phyloP scores from a whole-genome alignment of 768 basidiomycete genomes.

The Phylloporus rhodoxanthus region DNA sequence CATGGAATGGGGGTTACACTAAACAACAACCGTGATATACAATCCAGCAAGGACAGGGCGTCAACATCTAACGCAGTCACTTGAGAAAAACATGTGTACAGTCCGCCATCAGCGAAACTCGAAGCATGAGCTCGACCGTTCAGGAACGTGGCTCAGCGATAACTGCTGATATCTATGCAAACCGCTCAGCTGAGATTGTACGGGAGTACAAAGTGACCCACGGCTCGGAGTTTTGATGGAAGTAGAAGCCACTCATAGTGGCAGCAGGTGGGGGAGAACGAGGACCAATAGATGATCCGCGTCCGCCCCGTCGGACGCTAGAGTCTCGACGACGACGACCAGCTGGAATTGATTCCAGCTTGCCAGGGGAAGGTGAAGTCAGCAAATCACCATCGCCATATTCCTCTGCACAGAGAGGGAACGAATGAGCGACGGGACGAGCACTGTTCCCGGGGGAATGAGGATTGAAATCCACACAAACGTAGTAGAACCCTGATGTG shows the following conservation, averaged over 20 bases:
- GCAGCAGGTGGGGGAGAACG: slow-evolving; percentile 48
- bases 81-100: background rate
- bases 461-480: slow-evolving; percentile 89
- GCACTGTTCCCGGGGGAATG: slow-evolving; percentile 36
- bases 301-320: slow-evolving; percentile 39
- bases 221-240: slow-evolving; percentile 91
- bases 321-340: slow-evolving; percentile 39
- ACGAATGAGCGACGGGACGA: slow-evolving; percentile 32
- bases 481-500: slow-evolving; percentile 81
- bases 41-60: slow-evolving; percentile 6
- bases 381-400: slow-evolving; percentile 22
- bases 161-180: slow-evolving; percentile 77
- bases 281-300: slow-evolving; percentile 46
- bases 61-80: background rate
- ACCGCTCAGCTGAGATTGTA: slow-evolving; percentile 5
- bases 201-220: slow-evolving; percentile 38
- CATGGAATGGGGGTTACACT: slow-evolving; percentile 17
- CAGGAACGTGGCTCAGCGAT: slow-evolving; percentile 72
- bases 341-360: slow-evolving; percentile 36
- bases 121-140: slow-evolving; percentile 68
- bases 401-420: slow-evolving; percentile 30
- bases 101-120: slow-evolving; percentile 65
- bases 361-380: slow-evolving; percentile 30
- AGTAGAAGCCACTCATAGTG: slow-evolving; percentile 88
- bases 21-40: slow-evolving; percentile 10